These are phyloP conservation scores for Pichia sp. DNA, from an alignment of 1,139 yeast species.

Conservation along the genomic window DNA sequence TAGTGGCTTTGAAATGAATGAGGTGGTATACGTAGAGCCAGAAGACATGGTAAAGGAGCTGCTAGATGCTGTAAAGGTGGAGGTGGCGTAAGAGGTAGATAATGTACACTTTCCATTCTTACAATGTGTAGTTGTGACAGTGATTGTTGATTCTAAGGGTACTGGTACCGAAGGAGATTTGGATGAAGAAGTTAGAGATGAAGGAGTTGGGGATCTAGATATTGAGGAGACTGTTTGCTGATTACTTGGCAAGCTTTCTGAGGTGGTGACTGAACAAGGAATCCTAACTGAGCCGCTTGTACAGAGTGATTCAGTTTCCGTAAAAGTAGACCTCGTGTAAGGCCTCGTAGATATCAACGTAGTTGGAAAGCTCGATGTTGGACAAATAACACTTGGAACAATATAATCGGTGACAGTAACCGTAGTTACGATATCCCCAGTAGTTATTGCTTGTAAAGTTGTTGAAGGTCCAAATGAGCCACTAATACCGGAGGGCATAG, in stretches of 20 bases:
- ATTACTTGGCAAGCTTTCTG: not conserved
- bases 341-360: not conserved
- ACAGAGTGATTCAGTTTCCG: not conserved
- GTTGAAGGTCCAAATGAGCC: conserved; percentile 15
- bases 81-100: not conserved
- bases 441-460: not conserved
- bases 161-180: no score
- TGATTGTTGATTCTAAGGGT: not conserved
- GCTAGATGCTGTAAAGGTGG: not conserved
- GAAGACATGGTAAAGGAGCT: not conserved
- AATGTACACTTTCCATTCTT: not conserved
- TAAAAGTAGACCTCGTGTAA: not conserved
- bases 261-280: not conserved
- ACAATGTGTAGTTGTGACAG: conserved; percentile 1
- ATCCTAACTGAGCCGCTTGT: not conserved
- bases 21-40: not conserved
- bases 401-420: conserved; percentile 7
- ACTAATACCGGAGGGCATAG: conserved; percentile 10
- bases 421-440: not conserved
- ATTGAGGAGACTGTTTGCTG: not conserved
- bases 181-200: not conserved
- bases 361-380: not conserved
- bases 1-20: not conserved
- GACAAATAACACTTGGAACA: conserved; percentile 14
- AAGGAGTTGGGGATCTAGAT: not conserved